A percentile compares a stretch with the other conserved stretches of the same genome.
phyloP scores from a whole-genome alignment of 495 filamentous ascomycete species.

The Rostrohypoxylon terebratum region DNA sequence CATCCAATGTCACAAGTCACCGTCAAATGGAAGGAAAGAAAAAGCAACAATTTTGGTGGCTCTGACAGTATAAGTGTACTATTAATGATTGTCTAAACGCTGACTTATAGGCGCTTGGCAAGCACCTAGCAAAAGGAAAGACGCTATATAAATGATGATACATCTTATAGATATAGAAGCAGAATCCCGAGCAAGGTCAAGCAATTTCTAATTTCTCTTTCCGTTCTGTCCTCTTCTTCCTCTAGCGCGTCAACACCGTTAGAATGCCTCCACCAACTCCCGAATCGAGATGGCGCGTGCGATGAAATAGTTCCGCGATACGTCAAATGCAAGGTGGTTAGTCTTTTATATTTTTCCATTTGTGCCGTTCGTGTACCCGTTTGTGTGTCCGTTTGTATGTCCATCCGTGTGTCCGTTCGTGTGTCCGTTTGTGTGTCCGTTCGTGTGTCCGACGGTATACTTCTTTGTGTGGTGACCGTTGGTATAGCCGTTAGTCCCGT shows the following conservation, averaged over 20 bases:
- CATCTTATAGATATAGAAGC: slow-evolving; percentile 11
- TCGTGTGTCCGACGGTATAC: slow-evolving; percentile 13
- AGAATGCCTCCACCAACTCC: background rate
- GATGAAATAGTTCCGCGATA: background rate
- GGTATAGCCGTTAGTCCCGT: slow-evolving; percentile 22
- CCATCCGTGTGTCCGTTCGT: background rate
- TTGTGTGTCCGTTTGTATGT: background rate
- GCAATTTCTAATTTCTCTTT: background rate
- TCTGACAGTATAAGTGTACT: background rate
- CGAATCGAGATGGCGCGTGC: background rate
- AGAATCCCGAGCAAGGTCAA: background rate
- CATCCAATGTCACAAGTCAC: background rate
- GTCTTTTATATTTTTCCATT: slow-evolving; percentile 24
- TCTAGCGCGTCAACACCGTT: background rate
- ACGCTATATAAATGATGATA: slow-evolving; percentile 23
- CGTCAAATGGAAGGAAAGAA: background rate
- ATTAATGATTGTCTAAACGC: slow-evolving; percentile 37
- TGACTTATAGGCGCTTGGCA: slow-evolving; percentile 8
- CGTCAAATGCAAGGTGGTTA: background rate
- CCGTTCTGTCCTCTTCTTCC: background rate
- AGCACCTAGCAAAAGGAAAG: slow-evolving; percentile 21
- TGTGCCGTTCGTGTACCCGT: slow-evolving; percentile 23
- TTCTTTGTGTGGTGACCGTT: slow-evolving; percentile 22
- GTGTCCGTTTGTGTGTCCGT: slow-evolving; percentile 9
- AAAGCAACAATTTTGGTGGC: background rate